Conservation (phyloP, 2,329 filamentous ascomycete genomes). For the Verticillium dahliae region DNA sequence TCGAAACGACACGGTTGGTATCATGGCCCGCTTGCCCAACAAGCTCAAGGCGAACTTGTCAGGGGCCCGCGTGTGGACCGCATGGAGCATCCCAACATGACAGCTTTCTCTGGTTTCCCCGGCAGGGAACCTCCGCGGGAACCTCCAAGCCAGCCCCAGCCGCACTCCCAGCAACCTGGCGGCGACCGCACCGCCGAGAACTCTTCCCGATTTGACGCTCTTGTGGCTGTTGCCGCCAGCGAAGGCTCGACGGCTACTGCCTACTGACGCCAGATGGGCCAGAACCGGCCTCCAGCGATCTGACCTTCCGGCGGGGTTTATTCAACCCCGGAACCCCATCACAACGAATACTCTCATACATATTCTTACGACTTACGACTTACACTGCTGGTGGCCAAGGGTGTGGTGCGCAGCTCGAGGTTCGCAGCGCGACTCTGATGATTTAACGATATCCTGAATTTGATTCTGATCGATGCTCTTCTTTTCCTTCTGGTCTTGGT, state of each 20-base stretch:
- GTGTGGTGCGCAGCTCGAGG: neutral
- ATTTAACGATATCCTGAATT: neutral
- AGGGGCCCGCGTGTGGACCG: conserved; percentile 43
- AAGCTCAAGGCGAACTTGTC: neutral
- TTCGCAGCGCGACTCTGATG: neutral
- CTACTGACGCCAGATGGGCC: conserved; percentile 18
- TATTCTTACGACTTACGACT: neutral
- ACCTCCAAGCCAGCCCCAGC: conserved; percentile 13
- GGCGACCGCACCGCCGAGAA: conserved; percentile 21
- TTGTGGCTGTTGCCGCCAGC: conserved; percentile 37
- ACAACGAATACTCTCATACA: neutral
- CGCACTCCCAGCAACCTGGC: conserved; percentile 4
- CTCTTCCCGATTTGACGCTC: conserved; percentile 35
- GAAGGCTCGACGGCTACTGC: conserved; percentile 35
- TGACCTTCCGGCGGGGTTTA: neutral
- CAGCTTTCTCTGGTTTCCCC: conserved; percentile 44
- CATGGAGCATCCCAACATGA: conserved; percentile 52
- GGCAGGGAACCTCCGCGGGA: conserved; percentile 19
- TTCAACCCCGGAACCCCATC: neutral
- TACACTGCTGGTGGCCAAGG: neutral
- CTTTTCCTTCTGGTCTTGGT: neutral
- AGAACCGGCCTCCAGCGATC: neutral
- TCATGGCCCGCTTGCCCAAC: conserved; percentile 40
- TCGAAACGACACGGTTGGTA: conserved; percentile 69
- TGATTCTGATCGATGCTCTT: neutral